Evolutionary conservation across 2,329 filamentous ascomycete species (phyloP), one percentile per base, ranked within the genome.

Genomic region (Triangularia setosa): DNA sequence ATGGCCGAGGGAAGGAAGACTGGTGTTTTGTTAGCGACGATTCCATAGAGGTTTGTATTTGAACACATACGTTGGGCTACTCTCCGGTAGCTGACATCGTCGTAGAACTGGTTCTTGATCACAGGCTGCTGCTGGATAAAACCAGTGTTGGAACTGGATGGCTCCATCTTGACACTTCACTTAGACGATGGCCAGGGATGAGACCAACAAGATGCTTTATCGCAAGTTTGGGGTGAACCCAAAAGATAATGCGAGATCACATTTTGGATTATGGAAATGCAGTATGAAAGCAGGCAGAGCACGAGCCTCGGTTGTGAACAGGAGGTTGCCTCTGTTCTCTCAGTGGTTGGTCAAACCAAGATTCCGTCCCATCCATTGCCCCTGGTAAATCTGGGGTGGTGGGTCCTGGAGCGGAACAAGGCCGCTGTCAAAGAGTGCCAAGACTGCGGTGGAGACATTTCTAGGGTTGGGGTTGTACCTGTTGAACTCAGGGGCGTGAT

Each of bases 81-180:
- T 30, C 85, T 77, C 70, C 81, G 80, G 25, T 84, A 79, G 60
- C 79, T 82, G 5, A 74, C 75, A 72, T 88, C 85, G 35, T 87
- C 82, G 53, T 81, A 74, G 64, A 84, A 85, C 64, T 87, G 84
- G 68, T 87, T 88, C 14, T 73, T 76, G 55, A 88, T 72, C 9
- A 79, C 76, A 1, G 81, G 83, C 3, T 80, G 75, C 44, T 79
- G 73, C 69, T 87, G 85, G 68, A 88, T 84, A 74, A 86, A 87
- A 65, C 86, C 85, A 8, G 71, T 77, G 66, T 81, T 78, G 12
- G 79, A 74, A 59, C 77, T 77, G 12, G 81, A 80, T 2, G 79
- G 72, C 63, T 81, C 74, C 81, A 82, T 81, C 18, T 23, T 64
- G 18, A 11, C 30, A 24, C n/a, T 21, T 53, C 23, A 35, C 27